Evolutionary conservation across 345 rosid genomes (phyloP), one percentile per base, ranked within the genome.

Genomic region (Microcos paniculata): DNA sequence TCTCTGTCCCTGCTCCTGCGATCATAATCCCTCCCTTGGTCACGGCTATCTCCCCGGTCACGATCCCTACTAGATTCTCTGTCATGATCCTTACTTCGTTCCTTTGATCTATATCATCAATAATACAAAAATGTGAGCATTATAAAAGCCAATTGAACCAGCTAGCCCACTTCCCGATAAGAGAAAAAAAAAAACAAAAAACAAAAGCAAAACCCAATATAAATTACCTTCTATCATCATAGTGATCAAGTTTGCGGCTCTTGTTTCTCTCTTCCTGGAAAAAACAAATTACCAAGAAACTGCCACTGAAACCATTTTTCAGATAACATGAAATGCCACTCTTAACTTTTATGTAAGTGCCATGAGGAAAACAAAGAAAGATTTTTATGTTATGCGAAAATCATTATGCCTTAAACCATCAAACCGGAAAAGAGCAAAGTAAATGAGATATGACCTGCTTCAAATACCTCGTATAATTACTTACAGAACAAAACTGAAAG

Each of bases 211-310:
- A 64, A 21, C 30, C 30, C 24, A 71, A 28, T 13, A 26, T 13
- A 74, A 42, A 16, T 40, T 80, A 90, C 90, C 88, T 89, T 70
- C 70, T 80, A 46, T 85, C 91, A 74, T 89, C 94, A 35, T 70
- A 46, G 55, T 87, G 90, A 46, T 91, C 98, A 71, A 61, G 84
- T 79, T 84, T 91, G 78, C 87, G 88, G 51, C 79, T 85, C 84
- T 90, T 91, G 86, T 86, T 91, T 80, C 90, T 92, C 70, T 88
- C 94, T 80, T 93, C 99, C 99, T 96, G 90, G 76, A 13, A 87
- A 80, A 65, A 48, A 76, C 72, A 77, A 70, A 3, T 62, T 65
- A 80, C 24, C 49, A 76, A 71, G 48, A 82, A 86, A 76, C 23
- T 72, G 75, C 76, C 64, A 35, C 73, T 80, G 77, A 78, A 81